Percentiles rank a stretch among this genome's conserved stretches.
These are phyloP conservation scores for Solanum tarijense DNA, from an alignment of 257 asterid genomes.

Conservation along the genomic window DNA sequence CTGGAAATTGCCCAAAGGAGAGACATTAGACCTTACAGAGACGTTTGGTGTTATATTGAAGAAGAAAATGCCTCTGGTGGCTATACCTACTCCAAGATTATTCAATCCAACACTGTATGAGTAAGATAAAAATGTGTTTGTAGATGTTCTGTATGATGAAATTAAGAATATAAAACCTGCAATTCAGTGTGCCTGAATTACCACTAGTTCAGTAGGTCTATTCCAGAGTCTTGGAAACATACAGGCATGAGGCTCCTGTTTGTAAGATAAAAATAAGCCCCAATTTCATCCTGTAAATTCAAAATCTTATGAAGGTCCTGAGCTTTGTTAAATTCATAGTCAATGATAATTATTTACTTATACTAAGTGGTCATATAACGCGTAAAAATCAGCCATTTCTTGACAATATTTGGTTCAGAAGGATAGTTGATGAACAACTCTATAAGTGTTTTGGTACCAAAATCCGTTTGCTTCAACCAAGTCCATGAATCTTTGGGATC, in stretches of 20 bases:
- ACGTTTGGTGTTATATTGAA: slow-evolving; percentile 58
- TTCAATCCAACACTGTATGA: slow-evolving; percentile 23
- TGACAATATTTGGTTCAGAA: not conserved
- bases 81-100: slow-evolving; percentile 44
- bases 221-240: not conserved
- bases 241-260: not conserved
- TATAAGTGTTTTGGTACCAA: not conserved
- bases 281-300: not conserved
- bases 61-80: slow-evolving; percentile 40
- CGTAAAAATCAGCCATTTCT: not conserved
- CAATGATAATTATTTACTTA: not conserved
- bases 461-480: not conserved
- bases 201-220: not conserved
- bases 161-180: not conserved
- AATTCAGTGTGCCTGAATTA: not conserved
- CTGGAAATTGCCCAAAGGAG: slow-evolving; percentile 35
- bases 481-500: not conserved
- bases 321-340: not conserved
- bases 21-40: slow-evolving; percentile 29
- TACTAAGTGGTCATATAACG: not conserved
- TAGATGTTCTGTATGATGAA: not conserved
- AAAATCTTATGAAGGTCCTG: not conserved
- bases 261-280: not conserved
- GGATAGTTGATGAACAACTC: not conserved
- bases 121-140: not conserved